These are phyloP conservation scores for Diaporthe sp. DNA, from an alignment of 2,329 filamentous ascomycete genomes.

Conservation along the genomic window DNA sequence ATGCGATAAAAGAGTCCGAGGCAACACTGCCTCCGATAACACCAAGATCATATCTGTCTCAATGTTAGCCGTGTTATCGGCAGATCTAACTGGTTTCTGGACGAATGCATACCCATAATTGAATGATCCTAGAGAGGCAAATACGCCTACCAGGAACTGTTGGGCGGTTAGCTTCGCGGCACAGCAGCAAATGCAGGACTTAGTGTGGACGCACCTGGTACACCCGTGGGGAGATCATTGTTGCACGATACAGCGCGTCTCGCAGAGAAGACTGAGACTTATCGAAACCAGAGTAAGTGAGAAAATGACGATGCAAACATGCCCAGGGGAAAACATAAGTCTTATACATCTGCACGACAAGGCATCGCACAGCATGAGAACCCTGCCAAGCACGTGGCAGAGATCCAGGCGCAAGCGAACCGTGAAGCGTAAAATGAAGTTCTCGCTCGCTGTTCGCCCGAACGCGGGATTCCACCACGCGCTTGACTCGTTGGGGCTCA, in stretches of 20 bases:
- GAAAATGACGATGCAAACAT: background rate
- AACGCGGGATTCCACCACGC: background rate
- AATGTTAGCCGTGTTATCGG: background rate
- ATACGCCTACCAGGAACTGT: slow-evolving; percentile 6
- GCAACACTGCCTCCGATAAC: slow-evolving; percentile 14
- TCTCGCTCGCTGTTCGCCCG: slow-evolving; percentile 1
- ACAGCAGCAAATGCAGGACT: background rate
- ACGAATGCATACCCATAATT: background rate
- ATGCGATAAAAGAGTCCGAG: background rate
- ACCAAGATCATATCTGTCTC: slow-evolving; percentile 1
- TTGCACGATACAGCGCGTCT: background rate
- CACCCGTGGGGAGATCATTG: background rate
- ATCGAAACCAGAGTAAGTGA: background rate
- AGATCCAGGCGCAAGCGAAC: background rate
- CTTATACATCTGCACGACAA: slow-evolving; percentile 6
- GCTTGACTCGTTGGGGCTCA: slow-evolving; percentile 5
- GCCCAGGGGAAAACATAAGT: background rate
- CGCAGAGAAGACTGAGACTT: background rate
- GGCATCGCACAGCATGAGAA: background rate
- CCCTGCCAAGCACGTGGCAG: slow-evolving; percentile 14
- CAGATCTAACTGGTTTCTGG: background rate
- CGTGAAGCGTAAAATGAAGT: background rate
- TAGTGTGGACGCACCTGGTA: background rate
- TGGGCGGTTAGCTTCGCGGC: background rate
- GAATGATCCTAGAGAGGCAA: background rate